Conservation (phyloP, 2,329 filamentous ascomycete genomes). For the Diaporthe sp. region DNA sequence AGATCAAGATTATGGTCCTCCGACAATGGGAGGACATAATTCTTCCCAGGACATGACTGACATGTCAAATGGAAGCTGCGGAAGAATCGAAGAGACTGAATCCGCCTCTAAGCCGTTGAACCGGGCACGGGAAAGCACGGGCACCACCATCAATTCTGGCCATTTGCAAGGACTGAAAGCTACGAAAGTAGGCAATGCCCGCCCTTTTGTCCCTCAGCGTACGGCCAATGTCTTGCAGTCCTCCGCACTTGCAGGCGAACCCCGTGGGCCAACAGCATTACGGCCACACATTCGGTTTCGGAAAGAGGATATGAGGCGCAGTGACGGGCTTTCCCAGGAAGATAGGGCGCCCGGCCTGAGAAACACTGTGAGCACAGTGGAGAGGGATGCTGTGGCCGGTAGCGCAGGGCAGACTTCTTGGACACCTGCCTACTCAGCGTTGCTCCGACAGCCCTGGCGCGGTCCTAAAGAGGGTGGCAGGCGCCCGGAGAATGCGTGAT, state of each 20-base stretch:
- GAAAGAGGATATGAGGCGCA: neutral
- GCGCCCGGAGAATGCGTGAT: neutral
- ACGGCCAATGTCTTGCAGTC: neutral
- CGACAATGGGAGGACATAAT: no score
- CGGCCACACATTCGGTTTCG: neutral
- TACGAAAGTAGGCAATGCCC: neutral
- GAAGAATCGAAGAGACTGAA: neutral
- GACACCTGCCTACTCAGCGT: neutral
- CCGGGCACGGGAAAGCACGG: neutral
- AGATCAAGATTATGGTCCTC: neutral
- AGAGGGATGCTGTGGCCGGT: neutral
- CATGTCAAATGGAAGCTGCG: no score
- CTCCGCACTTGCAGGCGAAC: neutral
- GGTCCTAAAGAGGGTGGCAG: neutral
- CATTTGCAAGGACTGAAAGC: neutral
- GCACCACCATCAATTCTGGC: neutral
- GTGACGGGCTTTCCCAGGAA: neutral
- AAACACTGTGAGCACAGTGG: neutral
- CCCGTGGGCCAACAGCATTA: neutral
- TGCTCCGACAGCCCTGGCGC: neutral
- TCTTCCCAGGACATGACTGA: no score
- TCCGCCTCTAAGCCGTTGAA: no score
- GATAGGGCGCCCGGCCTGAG: neutral
- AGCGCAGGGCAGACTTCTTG: neutral
- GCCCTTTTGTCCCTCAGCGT: neutral